Evolutionary conservation across 2,329 filamentous ascomycete species (phyloP), one percentile per base, ranked within the genome.

Genomic region (Dactylellina parvicollis): DNA sequence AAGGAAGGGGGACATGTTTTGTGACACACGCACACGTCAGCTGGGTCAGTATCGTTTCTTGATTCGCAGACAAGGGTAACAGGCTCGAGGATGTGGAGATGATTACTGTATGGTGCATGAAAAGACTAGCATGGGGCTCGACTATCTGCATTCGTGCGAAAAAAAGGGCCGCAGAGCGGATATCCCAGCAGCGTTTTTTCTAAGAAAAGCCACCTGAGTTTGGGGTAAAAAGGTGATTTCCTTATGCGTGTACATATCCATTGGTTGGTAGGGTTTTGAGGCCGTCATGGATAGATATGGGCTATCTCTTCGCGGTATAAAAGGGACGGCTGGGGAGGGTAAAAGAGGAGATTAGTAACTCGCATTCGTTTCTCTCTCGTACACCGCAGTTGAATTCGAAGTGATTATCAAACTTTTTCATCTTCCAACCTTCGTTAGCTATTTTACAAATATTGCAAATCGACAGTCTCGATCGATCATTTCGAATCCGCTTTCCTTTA

Each of bases 1-100:
- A 26, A 28, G 12, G 16, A 7, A 14, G 30, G 10, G 10, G 18
- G 47, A 8, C 8, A 36, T n/a, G 16, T 22, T 8, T 34, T n/a
- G 50, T 50, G 57, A 49, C 69, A 73, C 54, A 73, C 57, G 67
- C 59, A 72, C 66, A 72, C 67, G 67, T 72, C 67, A 72, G 67
- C 67, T 65, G 67, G 46, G 14, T 24, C 65, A 32, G 36, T 14
- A 42, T 54, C 46, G 34, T 34, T 47, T 59, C 55, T 34, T 59
- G 55, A 47, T 59, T 59, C 38, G 55, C 34, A 14, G 26, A 38
- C 18, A 52, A 20, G 32, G 36, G 12, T 24, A n/a, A 38, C 4
- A 4, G 18, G 42, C n/a, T 8, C 10, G 40, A 12, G 52, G 52
- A 22, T 47, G 36, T 56, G 52, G 32, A 30, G 49, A 49, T 38